Evolutionary conservation across 2,329 filamentous ascomycete genomes (phyloP), one percentile per base, ranked within the genome.

Genomic region (Fusarium nodosum): DNA sequence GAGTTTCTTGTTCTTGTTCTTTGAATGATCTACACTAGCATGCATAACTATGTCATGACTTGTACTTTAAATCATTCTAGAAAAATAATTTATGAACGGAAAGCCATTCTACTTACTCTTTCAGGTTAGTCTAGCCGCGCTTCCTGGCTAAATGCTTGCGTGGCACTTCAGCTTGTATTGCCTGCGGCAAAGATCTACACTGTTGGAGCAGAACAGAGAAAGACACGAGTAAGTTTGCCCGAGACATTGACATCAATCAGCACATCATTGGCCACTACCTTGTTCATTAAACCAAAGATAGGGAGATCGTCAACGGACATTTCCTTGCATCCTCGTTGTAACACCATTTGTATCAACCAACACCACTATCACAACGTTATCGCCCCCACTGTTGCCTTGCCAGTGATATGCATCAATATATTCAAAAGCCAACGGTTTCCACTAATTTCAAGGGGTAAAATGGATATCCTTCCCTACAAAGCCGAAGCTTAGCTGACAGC

Each of bases 161-260:
- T 22, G 31, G 41, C 53, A 33, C 33, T 24, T 45, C 20, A 60
- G 56, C 41, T 33, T 44, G 24, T 22, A 12, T 30, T 16, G 18
- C 20, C 30, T 36, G 9, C 20, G 46, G 54, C 60, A 60, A 64
- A 60, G 62, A 65, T 65, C 62, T 47, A 47, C 62, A 48, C 20
- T 16, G 8, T 31, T 13, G 28, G 24, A 24, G 33, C 41, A 62
- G 31, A 62, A 46, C 11, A 20, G 15, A 34, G 26, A 41, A 24
- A 20, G 10, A 36, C 54, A 34, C 41, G 62, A 65, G 46, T 65
- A 65, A 65, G 53, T 39, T 30, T 8, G 9, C 5, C 45, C 46
- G 20, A 46, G 20, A 42, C 54, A 60, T 38, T 48, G 26, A 30
- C 41, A 56, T 45, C 9, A 18, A 56, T 56, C 58, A 56, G 48